Base-by-base conservation (phyloP, 345 rosid genomes). In the Camelina laxa region DNA sequence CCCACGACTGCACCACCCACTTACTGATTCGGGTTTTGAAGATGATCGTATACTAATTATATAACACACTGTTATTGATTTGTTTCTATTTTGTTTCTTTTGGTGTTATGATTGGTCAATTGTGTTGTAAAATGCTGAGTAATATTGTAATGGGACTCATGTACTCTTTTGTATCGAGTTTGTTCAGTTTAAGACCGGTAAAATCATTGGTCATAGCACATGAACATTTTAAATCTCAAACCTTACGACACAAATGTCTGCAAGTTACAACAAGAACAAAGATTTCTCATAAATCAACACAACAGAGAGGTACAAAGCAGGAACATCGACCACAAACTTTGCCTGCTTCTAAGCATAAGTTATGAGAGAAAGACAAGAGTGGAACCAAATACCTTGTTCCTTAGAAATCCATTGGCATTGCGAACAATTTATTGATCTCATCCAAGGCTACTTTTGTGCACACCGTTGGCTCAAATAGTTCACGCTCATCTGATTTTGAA, bases 401-500 rank as follows among this genome's bases (percentile, higher is more conserved):
- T 76, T 85, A 86, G 70, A 88, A 84, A 47, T 88, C 93, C 86
- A 91, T 13, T 41, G 94, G 96, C 92, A 84, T 88, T 57, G 89
- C 87, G 24, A 90, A 94, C 91, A 91, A 71, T 82, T 88, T 87
- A 70, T 87, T 88, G 64, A 91, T 91, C 56, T 90, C 97, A 83
- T 94, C 91, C 87, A 87, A 79, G 71, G 97, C 97, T 70, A 85
- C 90, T 84, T 91, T 91, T 17, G 96, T 91, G 77, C 86, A 88
- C 45, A 85, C 8, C 2, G 98, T 93, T 73, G 96, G 92, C 84
- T 91, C 91, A 73, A 83, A 88, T 69, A 91, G 82, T 73, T 85
- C 96, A 5, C 22, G 17, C 21, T 83, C 89, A 31, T 80, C 75
- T 71, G 67, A 47, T 69, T 80, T 75, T 39, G 66, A 24, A 12